Evolutionary conservation across 805 yeast genomes (phyloP).

Genomic region (Candida nanaspora): DNA sequence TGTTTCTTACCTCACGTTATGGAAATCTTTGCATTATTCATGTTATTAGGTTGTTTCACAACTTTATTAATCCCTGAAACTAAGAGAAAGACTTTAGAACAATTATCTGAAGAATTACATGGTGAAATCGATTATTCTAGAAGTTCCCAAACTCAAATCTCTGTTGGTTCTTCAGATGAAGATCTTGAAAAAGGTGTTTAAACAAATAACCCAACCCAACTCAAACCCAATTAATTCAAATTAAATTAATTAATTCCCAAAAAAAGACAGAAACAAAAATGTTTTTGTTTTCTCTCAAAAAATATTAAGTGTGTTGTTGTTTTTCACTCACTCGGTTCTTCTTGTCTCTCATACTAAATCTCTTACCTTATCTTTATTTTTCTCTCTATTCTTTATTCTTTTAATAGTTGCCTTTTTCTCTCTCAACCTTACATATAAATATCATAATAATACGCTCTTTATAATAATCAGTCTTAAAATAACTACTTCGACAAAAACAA

Average conservation of each 20-base stretch:
- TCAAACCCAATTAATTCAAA: not conserved
- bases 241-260: not conserved
- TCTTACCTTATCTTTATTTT: no score
- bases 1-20: slow-evolving; percentile 90
- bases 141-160: not conserved
- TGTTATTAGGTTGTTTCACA: slow-evolving; percentile 69
- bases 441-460: no score
- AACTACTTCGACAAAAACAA: no score
- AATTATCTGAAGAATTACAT: slow-evolving; percentile 72
- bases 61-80: slow-evolving; percentile 81
- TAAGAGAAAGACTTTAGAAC: slow-evolving; percentile 84
- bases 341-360: no score
- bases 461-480: no score
- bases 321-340: no score
- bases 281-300: no score
- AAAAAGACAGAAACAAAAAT: no score
- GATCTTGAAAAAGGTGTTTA: slow-evolving; percentile 1
- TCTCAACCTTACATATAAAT: no score
- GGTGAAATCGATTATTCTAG: slow-evolving; percentile 51
- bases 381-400: no score
- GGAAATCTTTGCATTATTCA: slow-evolving; percentile 89
- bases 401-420: no score
- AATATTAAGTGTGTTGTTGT: no score
- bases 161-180: slow-evolving; percentile 1
- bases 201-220: not conserved